phyloP scores from a whole-genome alignment of 768 basidiomycete species.

The Boletellus ananiceps region DNA sequence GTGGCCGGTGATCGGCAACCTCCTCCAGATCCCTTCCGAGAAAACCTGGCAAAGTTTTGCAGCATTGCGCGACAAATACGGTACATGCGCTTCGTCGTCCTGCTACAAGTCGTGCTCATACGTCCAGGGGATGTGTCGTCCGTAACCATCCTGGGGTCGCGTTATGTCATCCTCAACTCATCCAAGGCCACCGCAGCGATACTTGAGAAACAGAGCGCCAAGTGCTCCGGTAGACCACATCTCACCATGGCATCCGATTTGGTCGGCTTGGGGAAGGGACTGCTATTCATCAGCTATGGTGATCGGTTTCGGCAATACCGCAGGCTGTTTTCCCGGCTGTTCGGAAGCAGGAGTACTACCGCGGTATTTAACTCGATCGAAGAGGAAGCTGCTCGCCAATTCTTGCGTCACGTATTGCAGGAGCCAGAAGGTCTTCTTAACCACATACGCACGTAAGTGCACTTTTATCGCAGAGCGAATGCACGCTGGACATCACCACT shows the following conservation, averaged over 20 bases:
- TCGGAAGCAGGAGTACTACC: slow-evolving; percentile 12
- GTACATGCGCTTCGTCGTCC: slow-evolving; percentile 26
- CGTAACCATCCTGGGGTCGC: slow-evolving; percentile 37
- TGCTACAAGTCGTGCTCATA: not conserved
- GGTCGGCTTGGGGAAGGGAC: slow-evolving; percentile 10
- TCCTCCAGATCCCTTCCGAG: slow-evolving; percentile 48
- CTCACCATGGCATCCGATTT: slow-evolving; percentile 18
- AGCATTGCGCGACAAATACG: slow-evolving; percentile 50
- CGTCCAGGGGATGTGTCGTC: slow-evolving; percentile 15
- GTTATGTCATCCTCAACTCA: slow-evolving; percentile 49
- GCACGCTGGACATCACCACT: not conserved
- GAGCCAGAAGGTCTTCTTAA: slow-evolving; percentile 11
- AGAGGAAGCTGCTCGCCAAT: slow-evolving; percentile 17
- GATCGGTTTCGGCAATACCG: slow-evolving; percentile 13
- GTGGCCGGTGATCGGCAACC: slow-evolving; percentile 47
- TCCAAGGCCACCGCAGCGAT: slow-evolving; percentile 42
- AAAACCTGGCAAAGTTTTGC: slow-evolving; percentile 51
- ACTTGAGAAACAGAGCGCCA: slow-evolving; percentile 50
- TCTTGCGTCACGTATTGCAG: slow-evolving; percentile 15
- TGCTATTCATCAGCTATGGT: slow-evolving; percentile 5
- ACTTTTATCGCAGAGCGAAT: not conserved
- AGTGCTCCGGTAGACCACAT: slow-evolving; percentile 38
- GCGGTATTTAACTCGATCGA: slow-evolving; percentile 11
- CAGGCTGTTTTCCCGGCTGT: slow-evolving; percentile 5
- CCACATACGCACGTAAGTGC: slow-evolving; percentile 22